Evolutionary conservation across 805 yeast species (phyloP), one percentile per base, ranked within the genome.

Genomic region (Barnettozyma populi): DNA sequence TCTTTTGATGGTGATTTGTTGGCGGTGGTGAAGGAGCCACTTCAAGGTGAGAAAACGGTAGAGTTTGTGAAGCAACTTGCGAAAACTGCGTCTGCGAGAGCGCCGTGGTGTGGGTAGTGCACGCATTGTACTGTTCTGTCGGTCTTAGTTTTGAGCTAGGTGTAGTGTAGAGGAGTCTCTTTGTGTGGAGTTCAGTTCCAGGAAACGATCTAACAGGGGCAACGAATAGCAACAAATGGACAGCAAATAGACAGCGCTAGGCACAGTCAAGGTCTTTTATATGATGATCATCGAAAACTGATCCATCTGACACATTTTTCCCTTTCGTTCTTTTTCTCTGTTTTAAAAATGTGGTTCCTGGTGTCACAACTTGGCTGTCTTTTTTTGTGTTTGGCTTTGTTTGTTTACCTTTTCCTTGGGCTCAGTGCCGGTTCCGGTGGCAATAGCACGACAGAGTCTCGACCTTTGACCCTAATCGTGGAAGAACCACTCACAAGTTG

Each of bases 101-200:
- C 41, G 44, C 35, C 64, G 42, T 34, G 64, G 64, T 5, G 51
- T 56, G 24, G 64, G 64, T 5, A 60, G 52, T 1, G 63, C 52
- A 47, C 61, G 57, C 62, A 60, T 60, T 23, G 7, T 16, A 11
- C 16, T 16, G 20, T 34, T 5, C 19, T 34, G 21, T 18, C 14
- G 7, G 20, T 19, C 21, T 35, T 5, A 3, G n/a, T n/a, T n/a
- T n/a, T n/a, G n/a, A n/a, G n/a, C n/a, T n/a, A n/a, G n/a, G 14
- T 35, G 21, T 35, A 23, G 36, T 35, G 37, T 16, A 16, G 14
- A 8, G 20, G 19, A 18, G 37, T 19, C 37, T 35, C 5, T 35
- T 16, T 16, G 37, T 32, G 19, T 25, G 29, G n/a, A n/a, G 29
- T 25, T 13, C 7, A 25, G 29, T 25, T n/a, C 19, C 7, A 7